Evolutionary conservation across 306 rosid species (phyloP).

Genomic region (Quercus variabilis): DNA sequence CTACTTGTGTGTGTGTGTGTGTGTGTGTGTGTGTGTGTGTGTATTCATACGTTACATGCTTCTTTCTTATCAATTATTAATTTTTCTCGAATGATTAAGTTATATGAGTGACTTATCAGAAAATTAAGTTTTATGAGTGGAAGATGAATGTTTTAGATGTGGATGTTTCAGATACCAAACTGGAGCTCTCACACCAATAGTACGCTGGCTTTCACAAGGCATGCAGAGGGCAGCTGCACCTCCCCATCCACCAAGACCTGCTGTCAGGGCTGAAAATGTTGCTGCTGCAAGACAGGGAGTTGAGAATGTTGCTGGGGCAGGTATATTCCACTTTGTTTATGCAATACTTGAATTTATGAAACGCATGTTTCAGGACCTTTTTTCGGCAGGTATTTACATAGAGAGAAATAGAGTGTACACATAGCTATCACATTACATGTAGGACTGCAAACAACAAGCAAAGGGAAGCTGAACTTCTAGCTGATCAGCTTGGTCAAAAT

Average conservation of each 20-base stretch:
- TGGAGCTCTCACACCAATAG: constrained; percentile 82
- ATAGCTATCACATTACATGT: not conserved
- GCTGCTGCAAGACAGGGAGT: constrained; percentile 69
- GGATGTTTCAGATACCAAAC: constrained; percentile 75
- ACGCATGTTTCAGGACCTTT: not conserved
- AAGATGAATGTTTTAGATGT: constrained; percentile 22
- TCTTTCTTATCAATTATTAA: not conserved
- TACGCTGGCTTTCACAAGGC: constrained; percentile 90
- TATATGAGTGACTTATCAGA: not conserved
- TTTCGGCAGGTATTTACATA: not conserved
- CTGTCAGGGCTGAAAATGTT: constrained; percentile 63
- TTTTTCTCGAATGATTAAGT: not conserved
- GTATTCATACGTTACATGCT: too few species aligned
- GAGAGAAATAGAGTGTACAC: not conserved
- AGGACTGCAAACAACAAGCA: not conserved
- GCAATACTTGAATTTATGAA: not conserved
- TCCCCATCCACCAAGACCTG: constrained; percentile 82
- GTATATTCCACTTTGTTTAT: constrained; percentile 27
- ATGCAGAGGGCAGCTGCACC: constrained; percentile 97
- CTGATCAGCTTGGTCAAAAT: not conserved
- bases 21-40: not conserved
- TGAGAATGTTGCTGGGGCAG: constrained; percentile 67
- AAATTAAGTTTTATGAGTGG: constrained; percentile 1
- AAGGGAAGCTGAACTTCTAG: not conserved
- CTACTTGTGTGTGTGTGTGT: not conserved